Conservation (phyloP, 305 asterid species). For the Solanum hybrid region DNA sequence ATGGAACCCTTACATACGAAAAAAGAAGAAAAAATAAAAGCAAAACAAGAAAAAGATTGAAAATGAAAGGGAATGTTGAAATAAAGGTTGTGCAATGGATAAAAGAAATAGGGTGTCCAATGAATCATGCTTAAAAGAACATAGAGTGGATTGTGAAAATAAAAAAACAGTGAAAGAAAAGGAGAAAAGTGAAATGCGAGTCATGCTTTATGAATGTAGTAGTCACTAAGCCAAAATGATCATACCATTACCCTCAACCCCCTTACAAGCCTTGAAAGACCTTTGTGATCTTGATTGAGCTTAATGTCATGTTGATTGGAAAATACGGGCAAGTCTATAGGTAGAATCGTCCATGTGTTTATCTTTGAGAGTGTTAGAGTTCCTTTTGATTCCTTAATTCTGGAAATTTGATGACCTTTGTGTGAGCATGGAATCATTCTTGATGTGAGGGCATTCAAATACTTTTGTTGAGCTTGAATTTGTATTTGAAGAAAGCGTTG, state of each 20-base stretch:
- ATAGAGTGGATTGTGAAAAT: not conserved
- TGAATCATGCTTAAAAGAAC: not conserved
- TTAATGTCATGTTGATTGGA: not conserved
- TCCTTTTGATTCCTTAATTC: not conserved
- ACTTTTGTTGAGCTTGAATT: not conserved
- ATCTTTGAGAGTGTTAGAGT: not conserved
- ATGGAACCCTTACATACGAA: not conserved
- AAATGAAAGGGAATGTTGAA: not conserved
- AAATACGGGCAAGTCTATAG: not conserved
- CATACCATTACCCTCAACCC: not conserved
- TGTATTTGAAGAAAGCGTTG: not conserved
- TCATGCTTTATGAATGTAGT: not conserved
- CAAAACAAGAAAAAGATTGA: not conserved
- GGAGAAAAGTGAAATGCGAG: not conserved
- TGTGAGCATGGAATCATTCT: not conserved
- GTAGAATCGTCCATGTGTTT: not conserved
- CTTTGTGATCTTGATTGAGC: not conserved
- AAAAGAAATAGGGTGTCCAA: not conserved
- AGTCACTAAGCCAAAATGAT: not conserved
- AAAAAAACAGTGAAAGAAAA: not conserved
- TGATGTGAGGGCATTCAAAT: not conserved
- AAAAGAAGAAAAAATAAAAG: no score
- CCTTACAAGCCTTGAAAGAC: not conserved
- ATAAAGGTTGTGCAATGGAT: not conserved
- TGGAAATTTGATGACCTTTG: not conserved